Percentiles rank a stretch among this genome's conserved stretches.
These are phyloP conservation scores for Begonia peltatifolia DNA, from an alignment of 306 rosid genomes.

Conservation along the genomic window DNA sequence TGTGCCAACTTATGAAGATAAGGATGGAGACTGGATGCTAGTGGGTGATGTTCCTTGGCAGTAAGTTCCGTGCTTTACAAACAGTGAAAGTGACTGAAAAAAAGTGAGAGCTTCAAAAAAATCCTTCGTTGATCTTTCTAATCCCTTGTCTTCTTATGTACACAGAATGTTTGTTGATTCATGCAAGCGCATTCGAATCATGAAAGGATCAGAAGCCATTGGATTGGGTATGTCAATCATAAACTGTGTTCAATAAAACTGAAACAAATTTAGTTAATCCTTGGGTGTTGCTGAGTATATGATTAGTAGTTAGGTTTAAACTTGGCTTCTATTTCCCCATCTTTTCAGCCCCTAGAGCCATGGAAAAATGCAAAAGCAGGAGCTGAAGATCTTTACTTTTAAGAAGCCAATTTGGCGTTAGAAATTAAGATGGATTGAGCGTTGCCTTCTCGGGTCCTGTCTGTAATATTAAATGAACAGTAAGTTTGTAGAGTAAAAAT, in stretches of 20 bases:
- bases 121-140: not conserved
- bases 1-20: constrained; percentile 98
- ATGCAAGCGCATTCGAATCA: constrained; percentile 96
- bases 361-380: constrained; percentile 99
- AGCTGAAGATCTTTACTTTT: constrained; percentile 42
- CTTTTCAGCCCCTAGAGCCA: constrained; percentile 87
- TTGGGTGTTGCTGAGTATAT: too few species aligned
- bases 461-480: constrained; percentile 27
- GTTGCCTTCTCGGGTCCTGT: constrained; percentile 26
- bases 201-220: constrained; percentile 99
- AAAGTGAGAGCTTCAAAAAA: not conserved
- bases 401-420: not conserved
- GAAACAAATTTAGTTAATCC: too few species aligned
- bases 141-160: not conserved
- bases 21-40: constrained; percentile 99
- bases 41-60: constrained; percentile 99
- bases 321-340: not conserved
- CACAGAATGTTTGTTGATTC: constrained; percentile 92
- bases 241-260: too few species aligned
- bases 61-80: constrained; percentile 34
- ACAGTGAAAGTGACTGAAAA: not conserved
- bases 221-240: constrained; percentile 55
- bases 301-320: too few species aligned
- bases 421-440: not conserved
- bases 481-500: constrained; percentile 23